phyloP scores from a whole-genome alignment of 306 rosid species.

The Quercus dentata region DNA sequence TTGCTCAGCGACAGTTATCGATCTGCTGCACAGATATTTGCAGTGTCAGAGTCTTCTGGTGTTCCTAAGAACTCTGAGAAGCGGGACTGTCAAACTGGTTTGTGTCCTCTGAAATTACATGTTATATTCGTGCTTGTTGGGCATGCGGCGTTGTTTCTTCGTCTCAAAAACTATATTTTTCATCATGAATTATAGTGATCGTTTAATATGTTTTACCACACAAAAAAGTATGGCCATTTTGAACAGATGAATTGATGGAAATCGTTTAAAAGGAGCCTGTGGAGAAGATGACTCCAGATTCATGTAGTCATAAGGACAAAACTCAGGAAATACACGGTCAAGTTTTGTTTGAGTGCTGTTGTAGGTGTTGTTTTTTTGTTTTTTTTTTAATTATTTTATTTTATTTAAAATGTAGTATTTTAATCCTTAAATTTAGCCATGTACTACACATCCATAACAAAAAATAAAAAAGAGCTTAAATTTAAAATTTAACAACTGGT shows the following conservation, averaged over 20 bases:
- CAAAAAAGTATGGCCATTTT: constrained; percentile 1
- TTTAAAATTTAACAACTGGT: no score
- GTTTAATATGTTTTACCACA: background rate
- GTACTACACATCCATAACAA: no score
- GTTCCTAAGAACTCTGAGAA: constrained; percentile 5
- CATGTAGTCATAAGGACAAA: constrained; percentile 15
- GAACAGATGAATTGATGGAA: constrained; percentile 32
- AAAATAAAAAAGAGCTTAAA: no score
- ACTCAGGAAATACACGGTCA: constrained; percentile 24
- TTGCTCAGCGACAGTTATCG: no score
- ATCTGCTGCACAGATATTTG: background rate
- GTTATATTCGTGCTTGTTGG: background rate
- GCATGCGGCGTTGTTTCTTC: background rate
- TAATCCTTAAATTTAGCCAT: no score
- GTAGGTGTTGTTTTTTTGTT: no score
- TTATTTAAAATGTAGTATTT: no score
- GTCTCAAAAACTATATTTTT: background rate
- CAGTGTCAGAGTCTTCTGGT: background rate
- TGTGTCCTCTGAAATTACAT: background rate
- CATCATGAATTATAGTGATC: background rate
- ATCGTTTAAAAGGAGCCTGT: constrained; percentile 22
- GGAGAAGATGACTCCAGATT: constrained; percentile 18
- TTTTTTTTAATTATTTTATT: no score
- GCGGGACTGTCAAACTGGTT: constrained; percentile 8
- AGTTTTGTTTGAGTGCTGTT: background rate